Base-by-base conservation (phyloP, 1,139 yeast genomes). In the Hyphopichia burtonii region DNA sequence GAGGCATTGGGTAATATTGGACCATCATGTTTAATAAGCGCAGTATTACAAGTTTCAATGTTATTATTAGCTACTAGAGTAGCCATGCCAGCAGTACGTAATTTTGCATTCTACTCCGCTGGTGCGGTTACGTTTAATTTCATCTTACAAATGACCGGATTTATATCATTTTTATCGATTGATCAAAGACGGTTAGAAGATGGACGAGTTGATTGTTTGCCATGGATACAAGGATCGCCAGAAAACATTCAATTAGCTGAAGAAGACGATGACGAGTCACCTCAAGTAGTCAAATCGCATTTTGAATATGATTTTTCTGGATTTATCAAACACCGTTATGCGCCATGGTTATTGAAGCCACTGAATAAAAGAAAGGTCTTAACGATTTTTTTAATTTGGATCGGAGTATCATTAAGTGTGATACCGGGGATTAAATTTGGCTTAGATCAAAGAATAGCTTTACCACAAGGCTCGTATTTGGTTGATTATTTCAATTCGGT, bases 11-110 rank as follows among this genome's bases (percentile, higher is more conserved):
- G 83, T 1, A 73, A 79, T 45, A 81, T 91, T 49, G 96, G 97
- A 0, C 97, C 99, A 0, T 86, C 96, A 17, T 89, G 95, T 47
- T 59, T 88, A 19, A 69, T 88, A 18, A 85, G 96, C 42, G 83
- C 96, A 0, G 51, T 82, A 0, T 78, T 93, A 41, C 97, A 93
- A 54, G 73, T 84, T 8, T 68, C 82, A 5, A 86, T 96, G 58
- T 90, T 93, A 57, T 65, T 82, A 9, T 68, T 93, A 36, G 96
- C 96, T 0, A 74, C 95, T 0, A 64, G 73, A 7, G 98, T 93
- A 6, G 77, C 83, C 15, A 93, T 91, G 97, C 98, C 98, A 2
- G 98, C 98, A 0, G 98, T 91, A 8, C 76, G 84, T 48, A 93
- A 91, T 61, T 93, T 93, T 71, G 97, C 99, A 0, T 66, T 83